These are phyloP conservation scores for Stachybotrys chlorohalonatus DNA, from an alignment of 2,329 filamentous ascomycete genomes.

Conservation along the genomic window DNA sequence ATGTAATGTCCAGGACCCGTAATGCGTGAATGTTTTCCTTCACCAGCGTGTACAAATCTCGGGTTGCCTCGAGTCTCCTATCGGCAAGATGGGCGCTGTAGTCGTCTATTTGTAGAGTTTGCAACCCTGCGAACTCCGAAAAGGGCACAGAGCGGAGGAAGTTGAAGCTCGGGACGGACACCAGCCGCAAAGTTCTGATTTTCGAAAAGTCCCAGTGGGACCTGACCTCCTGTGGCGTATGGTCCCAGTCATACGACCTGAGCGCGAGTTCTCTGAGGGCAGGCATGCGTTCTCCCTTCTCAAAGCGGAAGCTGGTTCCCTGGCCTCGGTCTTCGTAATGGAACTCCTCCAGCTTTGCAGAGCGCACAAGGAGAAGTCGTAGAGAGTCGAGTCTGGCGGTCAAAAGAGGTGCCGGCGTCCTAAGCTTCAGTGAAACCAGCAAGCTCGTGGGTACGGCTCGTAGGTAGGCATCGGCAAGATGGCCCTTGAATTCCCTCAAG, in stretches of 20 bases:
- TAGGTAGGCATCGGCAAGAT: constrained; percentile 25
- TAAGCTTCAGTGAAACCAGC: constrained; percentile 30
- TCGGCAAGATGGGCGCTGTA: constrained; percentile 30
- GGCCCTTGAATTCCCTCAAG: constrained; percentile 23
- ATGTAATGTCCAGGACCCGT: constrained; percentile 28
- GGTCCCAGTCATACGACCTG: constrained; percentile 40
- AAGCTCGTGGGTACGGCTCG: constrained; percentile 27
- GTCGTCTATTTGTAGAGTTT: constrained; percentile 33
- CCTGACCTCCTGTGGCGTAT: constrained; percentile 25
- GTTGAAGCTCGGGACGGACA: constrained; percentile 33
- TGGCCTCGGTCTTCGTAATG: constrained; percentile 34
- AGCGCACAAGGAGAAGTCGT: constrained; percentile 30
- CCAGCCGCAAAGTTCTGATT: constrained; percentile 29
- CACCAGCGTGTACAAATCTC: constrained; percentile 27
- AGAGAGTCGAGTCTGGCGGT: constrained; percentile 29
- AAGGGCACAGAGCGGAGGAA: constrained; percentile 34
- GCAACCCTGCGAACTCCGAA: constrained; percentile 24
- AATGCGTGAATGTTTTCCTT: constrained; percentile 26
- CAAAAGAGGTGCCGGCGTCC: constrained; percentile 27
- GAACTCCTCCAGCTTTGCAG: constrained; percentile 26
- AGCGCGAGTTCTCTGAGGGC: constrained; percentile 30
- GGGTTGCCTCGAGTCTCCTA: constrained; percentile 28
- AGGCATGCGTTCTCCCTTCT: constrained; percentile 29
- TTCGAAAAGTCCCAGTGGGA: constrained; percentile 37
- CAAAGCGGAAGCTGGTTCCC: constrained; percentile 34